phyloP scores from a whole-genome alignment of 257 asterid genomes.

The Petrea volubilis region DNA sequence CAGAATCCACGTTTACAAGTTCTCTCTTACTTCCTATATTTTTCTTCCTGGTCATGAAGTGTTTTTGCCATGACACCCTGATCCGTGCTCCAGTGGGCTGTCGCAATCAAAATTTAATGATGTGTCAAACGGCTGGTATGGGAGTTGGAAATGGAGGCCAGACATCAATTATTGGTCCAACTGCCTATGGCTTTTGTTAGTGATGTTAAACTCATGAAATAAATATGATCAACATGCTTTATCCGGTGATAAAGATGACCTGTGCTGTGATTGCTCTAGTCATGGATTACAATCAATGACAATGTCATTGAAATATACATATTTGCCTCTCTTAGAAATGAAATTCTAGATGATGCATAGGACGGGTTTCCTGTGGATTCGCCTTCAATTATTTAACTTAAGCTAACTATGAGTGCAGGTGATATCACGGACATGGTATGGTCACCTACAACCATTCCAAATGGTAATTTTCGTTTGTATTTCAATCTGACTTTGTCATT shows the following conservation, averaged over 20 bases:
- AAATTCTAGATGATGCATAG: neutral
- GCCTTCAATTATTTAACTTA: conserved; percentile 20
- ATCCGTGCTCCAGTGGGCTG: too few relatives aligned
- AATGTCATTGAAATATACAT: neutral
- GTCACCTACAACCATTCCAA: conserved; percentile 69
- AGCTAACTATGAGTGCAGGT: conserved; percentile 51
- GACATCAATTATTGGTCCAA: neutral
- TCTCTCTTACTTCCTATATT: too few relatives aligned
- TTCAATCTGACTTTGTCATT: neutral
- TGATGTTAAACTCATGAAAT: too few relatives aligned
- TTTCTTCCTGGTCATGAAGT: neutral
- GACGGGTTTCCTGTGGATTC: conserved; percentile 8
- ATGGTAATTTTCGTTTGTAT: conserved; percentile 45
- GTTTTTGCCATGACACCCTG: neutral
- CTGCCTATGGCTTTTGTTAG: too few relatives aligned
- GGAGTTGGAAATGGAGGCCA: neutral
- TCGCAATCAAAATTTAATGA: too few relatives aligned
- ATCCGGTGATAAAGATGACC: neutral
- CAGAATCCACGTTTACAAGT: too few relatives aligned
- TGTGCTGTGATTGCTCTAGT: neutral
- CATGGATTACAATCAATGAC: neutral
- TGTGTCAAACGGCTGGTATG: neutral
- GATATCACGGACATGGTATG: conserved; percentile 80
- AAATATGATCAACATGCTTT: neutral
- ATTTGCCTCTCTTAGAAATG: neutral